Base-by-base conservation (phyloP, 169 alveolate genomes). In the Cryptosporidium bovis region DNA sequence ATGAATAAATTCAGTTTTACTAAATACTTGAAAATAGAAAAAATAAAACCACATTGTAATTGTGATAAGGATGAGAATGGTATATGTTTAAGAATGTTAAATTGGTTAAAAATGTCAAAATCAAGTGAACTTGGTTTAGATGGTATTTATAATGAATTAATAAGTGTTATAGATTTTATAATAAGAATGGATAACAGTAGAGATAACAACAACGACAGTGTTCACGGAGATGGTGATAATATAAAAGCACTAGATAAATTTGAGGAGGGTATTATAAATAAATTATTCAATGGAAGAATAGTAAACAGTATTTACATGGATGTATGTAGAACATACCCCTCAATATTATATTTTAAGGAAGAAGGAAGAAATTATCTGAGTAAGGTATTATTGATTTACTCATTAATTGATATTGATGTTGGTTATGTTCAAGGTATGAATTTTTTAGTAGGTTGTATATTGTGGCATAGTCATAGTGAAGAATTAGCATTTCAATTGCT, bases 381-480 rank as follows among this genome's bases (percentile, higher is more conserved):
- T 62, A 77, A 62, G 33, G 56, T 77, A 40, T 27, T 77, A 36
- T 40, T 77, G 27, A 36, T 77, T n/a, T 77, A 77, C 36, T 77
- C 87, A 44, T 16, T 77, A n/a, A 60, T 77, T 53, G 87, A 77
- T 60, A 40, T 77, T 27, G 77, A 77, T 29, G 95, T 93, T 29
- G 95, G 96, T 46, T 95, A 95, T 77, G 96, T 93, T 50, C 97
- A 95, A 82, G 97, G 97, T 27, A 90, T 95, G 91, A 94, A 94
- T 71, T 94, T 94, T 51, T 84, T 94, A 18, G 96, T 91, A 12
- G 97, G 95, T 10, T 90, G 91, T 66, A 91, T 95, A 83, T 84
- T 95, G 46, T 94, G 95, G 95, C 97, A 95, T 90, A 83, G 94
- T 69, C 34, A 36, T 50, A 93, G 82, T 67, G 97, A 94, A 83